Conservation (phyloP, 257 asterid genomes). For the Fraxinus pennsylvanica region DNA sequence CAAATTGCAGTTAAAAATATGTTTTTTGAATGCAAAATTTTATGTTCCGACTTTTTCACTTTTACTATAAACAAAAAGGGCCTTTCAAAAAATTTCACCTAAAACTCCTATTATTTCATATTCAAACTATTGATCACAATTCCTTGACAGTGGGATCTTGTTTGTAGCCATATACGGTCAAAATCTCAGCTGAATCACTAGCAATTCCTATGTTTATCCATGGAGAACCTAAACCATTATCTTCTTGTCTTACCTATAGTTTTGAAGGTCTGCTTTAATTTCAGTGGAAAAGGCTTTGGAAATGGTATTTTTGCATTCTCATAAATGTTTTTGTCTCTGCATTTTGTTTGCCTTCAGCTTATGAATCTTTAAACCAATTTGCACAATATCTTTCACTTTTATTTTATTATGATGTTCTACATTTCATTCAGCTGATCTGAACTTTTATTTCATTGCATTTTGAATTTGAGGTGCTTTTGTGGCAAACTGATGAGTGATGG, state of each 20-base stretch:
- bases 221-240: not conserved
- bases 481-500: not conserved
- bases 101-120: not conserved
- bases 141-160: not conserved
- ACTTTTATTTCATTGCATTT: too few species aligned
- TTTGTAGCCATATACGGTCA: not conserved
- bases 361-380: too few species aligned
- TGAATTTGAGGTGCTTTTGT: not conserved
- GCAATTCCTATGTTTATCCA: not conserved
- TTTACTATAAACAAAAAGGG: not conserved
- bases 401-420: too few species aligned
- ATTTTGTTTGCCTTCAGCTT: slow-evolving; percentile 31
- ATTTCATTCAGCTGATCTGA: too few species aligned
- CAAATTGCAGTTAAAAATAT: not conserved
- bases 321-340: slow-evolving; percentile 37
- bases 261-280: slow-evolving; percentile 29
- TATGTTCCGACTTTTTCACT: too few species aligned
- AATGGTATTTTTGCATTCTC: slow-evolving; percentile 37
- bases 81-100: not conserved
- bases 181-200: not conserved
- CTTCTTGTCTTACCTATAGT: not conserved
- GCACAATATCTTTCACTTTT: too few species aligned
- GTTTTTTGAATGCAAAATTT: too few species aligned
- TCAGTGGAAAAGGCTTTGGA: slow-evolving; percentile 44
- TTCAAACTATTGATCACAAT: not conserved